Base-by-base conservation (phyloP, 257 asterid genomes). In the Petunia axillaris region DNA sequence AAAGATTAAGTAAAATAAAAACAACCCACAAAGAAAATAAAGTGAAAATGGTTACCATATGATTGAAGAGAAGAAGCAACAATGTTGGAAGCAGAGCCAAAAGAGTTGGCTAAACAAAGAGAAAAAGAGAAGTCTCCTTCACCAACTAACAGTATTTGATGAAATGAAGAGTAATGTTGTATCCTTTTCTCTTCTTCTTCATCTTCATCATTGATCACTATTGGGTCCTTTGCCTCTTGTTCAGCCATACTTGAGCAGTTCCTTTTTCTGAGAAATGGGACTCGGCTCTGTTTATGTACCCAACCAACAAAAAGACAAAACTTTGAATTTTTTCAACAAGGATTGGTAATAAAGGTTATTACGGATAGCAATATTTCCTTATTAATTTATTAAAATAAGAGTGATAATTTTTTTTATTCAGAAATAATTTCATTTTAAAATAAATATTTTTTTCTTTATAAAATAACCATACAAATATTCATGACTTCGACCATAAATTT, bases 91-190 rank as follows among this genome's bases (percentile, higher is more conserved):
- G 91, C 91, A 16, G 16, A 15, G 2, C 80, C 87, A 39, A 88
- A 89, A 0, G 80, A 78, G 1, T 1, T 9, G 1, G 92, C 89
- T 4, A 90, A 82, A 52, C 78, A 79, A 0, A 77, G 55, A 1
- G 94, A 73, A 14, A 90, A 90, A 6, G 92, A 87, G 84, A 90
- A 90, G 71, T 90, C 92, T 9, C 91, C 94, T 15, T 88, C 94
- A 36, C 91, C 94, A 9, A 87, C 91, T 7, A 89, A 75, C 53
- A 89, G 44, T 58, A 86, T 86, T 57, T 53, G 43, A 35, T 89
- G 89, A 60, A 4, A 8, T 71, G 81, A 86, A 54, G 86, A 81
- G 77, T 89, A 89, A 48, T 87, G 86, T 43, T 62, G 85, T 3
- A 87, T 79, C 81, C 86, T 79, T 43, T 63, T 83, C 71, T 79